Evolutionary conservation across 2,329 filamentous ascomycete species (phyloP).

Genomic region (Penicillium glabrum): DNA sequence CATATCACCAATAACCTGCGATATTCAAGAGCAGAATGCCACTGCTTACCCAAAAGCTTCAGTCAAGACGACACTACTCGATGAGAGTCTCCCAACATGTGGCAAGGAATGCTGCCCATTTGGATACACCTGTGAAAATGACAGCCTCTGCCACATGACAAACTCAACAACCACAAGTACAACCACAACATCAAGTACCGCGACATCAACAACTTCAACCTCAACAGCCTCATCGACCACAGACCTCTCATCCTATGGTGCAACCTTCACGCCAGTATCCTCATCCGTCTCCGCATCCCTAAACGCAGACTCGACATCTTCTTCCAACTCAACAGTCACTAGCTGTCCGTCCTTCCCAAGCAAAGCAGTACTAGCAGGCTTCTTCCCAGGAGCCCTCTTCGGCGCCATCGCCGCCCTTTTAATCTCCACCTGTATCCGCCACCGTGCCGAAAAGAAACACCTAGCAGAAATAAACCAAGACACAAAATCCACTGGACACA

Average conservation of each 20-base stretch:
- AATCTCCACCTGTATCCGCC: slow-evolving; percentile 43
- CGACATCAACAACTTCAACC: not conserved
- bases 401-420: slow-evolving; percentile 55
- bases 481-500: slow-evolving; percentile 25
- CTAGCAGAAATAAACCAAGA: slow-evolving; percentile 17
- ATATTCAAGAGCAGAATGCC: slow-evolving; percentile 44
- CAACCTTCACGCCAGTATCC: slow-evolving; percentile 23
- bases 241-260: slow-evolving; percentile 14
- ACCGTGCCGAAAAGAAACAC: slow-evolving; percentile 19
- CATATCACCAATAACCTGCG: slow-evolving; percentile 46
- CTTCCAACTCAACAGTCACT: not conserved
- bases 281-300: slow-evolving; percentile 19
- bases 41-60: slow-evolving; percentile 35
- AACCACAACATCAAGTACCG: slow-evolving; percentile 10
- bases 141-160: not conserved
- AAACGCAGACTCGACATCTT: slow-evolving; percentile 1
- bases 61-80: slow-evolving; percentile 45
- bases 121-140: slow-evolving; percentile 45
- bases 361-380: slow-evolving; percentile 44
- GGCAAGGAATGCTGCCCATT: slow-evolving; percentile 48
- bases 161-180: not conserved
- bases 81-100: slow-evolving; percentile 42
- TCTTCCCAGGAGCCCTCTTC: slow-evolving; percentile 47
- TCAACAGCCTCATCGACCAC: slow-evolving; percentile 9
- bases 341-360: slow-evolving; percentile 42